These are phyloP conservation scores for Candida koratica DNA, from an alignment of 805 yeast genomes.

Conservation along the genomic window DNA sequence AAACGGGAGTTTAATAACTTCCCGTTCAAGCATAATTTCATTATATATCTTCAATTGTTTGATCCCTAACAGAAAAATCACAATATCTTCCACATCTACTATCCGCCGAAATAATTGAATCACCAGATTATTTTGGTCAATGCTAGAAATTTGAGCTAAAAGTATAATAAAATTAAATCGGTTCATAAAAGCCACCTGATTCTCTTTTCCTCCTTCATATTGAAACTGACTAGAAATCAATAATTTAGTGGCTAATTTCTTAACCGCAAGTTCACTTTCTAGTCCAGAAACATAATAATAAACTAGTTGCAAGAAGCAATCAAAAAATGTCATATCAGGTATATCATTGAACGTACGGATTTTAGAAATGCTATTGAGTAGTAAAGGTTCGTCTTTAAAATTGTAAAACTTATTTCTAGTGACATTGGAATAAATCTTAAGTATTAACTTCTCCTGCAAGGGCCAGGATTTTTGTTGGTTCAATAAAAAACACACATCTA, in stretches of 20 bases:
- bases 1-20: slow-evolving; percentile 16
- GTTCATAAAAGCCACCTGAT: slow-evolving; percentile 32
- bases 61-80: slow-evolving; percentile 20
- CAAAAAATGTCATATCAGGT: slow-evolving; percentile 30
- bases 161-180: slow-evolving; percentile 34
- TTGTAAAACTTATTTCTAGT: slow-evolving; percentile 33
- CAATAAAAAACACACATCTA: slow-evolving; percentile 26
- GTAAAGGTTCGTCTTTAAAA: slow-evolving; percentile 33
- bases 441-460: slow-evolving; percentile 26
- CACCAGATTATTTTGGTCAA: slow-evolving; percentile 30
- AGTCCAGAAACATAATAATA: slow-evolving; percentile 31
- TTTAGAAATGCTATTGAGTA: slow-evolving; percentile 13
- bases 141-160: slow-evolving; percentile 31
- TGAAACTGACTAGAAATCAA: slow-evolving; percentile 36
- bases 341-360: slow-evolving; percentile 25
- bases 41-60: slow-evolving; percentile 20
- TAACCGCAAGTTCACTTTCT: slow-evolving; percentile 19
- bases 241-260: slow-evolving; percentile 31
- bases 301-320: slow-evolving; percentile 32
- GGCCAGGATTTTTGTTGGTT: slow-evolving; percentile 20
- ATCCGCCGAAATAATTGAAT: slow-evolving; percentile 24
- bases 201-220: slow-evolving; percentile 24
- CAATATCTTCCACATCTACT: slow-evolving; percentile 20
- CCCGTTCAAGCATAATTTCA: slow-evolving; percentile 14
- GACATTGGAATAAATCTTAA: slow-evolving; percentile 26